Percentiles rank a stretch among this genome's conserved stretches.
These are phyloP conservation scores for Aegilops tauschii DNA, from an alignment of 176 grass and related monocot genomes.

Conservation along the genomic window DNA sequence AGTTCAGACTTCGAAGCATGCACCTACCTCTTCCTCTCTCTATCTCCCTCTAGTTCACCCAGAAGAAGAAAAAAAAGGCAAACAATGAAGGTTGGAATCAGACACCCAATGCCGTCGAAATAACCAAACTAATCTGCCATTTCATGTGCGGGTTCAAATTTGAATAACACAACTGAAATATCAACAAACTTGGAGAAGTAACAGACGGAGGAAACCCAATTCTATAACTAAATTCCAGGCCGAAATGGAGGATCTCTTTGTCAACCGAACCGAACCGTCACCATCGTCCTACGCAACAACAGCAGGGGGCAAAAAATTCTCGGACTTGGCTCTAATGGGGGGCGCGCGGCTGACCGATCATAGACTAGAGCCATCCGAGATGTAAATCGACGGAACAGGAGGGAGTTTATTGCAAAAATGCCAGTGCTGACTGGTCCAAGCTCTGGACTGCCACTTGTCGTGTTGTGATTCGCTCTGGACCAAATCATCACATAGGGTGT, in stretches of 20 bases:
- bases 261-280: background rate
- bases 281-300: background rate
- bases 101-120: background rate
- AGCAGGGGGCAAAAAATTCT: background rate
- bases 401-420: too few relatives aligned
- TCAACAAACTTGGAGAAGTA: background rate
- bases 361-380: background rate
- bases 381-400: too few relatives aligned
- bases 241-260: too few relatives aligned
- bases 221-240: too few relatives aligned
- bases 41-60: too few relatives aligned
- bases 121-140: background rate
- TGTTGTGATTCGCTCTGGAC: too few relatives aligned
- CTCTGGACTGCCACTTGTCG: too few relatives aligned
- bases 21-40: background rate
- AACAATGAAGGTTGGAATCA: background rate
- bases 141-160: background rate
- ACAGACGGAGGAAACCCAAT: background rate
- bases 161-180: background rate
- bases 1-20: background rate
- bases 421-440: too few relatives aligned
- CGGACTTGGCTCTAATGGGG: background rate
- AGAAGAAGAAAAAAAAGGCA: background rate
- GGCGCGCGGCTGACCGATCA: conserved; percentile 6
- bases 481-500: too few relatives aligned